phyloP scores from a whole-genome alignment of 495 filamentous ascomycete genomes.

The Penicillium angulare region DNA sequence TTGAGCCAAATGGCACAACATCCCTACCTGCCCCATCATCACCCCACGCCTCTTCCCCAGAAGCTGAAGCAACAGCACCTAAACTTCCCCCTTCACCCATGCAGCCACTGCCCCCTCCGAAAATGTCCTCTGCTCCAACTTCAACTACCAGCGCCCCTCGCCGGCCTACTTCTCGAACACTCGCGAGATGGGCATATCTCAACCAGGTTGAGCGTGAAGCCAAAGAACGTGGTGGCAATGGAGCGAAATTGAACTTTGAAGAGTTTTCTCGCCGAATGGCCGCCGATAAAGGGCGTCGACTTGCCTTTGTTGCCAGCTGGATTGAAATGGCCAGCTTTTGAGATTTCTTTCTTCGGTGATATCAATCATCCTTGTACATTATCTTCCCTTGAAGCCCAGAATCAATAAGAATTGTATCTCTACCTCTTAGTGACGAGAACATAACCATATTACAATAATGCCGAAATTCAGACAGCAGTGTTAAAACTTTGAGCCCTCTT shows the following conservation, averaged over 20 bases:
- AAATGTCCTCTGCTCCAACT: conserved; percentile 15
- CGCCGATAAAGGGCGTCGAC: conserved; percentile 55
- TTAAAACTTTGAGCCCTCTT: too few species aligned
- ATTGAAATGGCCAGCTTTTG: conserved; percentile 74
- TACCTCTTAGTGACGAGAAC: too few species aligned
- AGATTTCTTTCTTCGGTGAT: not conserved
- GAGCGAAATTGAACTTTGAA: conserved; percentile 64
- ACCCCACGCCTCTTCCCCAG: conserved; percentile 31
- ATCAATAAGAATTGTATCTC: too few species aligned
- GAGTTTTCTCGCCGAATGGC: conserved; percentile 75
- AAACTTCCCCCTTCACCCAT: conserved; percentile 38
- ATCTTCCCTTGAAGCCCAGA: not conserved
- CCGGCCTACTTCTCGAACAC: conserved; percentile 38
- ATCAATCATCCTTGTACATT: not conserved
- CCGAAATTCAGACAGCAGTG: too few species aligned
- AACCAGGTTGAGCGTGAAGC: conserved; percentile 64
- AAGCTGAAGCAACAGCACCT: conserved; percentile 39
- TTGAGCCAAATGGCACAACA: conserved; percentile 34
- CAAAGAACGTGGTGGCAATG: conserved; percentile 66
- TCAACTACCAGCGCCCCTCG: conserved; percentile 12
- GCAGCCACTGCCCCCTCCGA: conserved; percentile 33
- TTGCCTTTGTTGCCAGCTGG: conserved; percentile 81
- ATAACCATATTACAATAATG: too few species aligned
- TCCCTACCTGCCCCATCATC: conserved; percentile 38
- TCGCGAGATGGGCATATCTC: conserved; percentile 52